Base-by-base conservation (phyloP, 2,329 filamentous ascomycete genomes). In the Botrytis aclada region DNA sequence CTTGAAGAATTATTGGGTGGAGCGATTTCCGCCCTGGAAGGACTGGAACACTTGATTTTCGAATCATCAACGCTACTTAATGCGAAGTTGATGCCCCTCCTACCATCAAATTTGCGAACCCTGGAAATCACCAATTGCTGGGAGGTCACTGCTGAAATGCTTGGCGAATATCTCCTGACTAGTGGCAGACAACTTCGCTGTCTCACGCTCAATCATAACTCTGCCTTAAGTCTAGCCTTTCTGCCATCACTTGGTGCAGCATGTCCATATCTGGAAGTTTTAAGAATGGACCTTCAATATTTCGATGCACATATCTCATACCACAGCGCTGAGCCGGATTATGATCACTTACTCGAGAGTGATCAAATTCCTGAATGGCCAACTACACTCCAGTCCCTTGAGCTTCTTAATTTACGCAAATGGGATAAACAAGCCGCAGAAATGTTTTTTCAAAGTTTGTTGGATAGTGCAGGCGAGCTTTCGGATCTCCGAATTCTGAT, bases 71-170 rank as follows among this genome's bases (percentile, higher is more conserved):
- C 90, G 4, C 85, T 93, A 47, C 86, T 94, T 73, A 92, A 92
- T 78, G 87, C 89, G 12, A 84, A 85, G 14, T 85, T 97, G 29
- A 83, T 97, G n/a, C 85, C 88, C 1, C 84, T 88, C 6, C 83
- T 98, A 10, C 93, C 95, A 0, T 85, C 83, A 18, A 86, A 84
- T 5, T 84, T 98, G 32, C 83, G 86, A 63, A 88, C 88, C 63
- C 85, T 98, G 5, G 91, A 91, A 75, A 84, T 98, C 25, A 88
- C 90, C 76, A 95, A 96, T 77, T 98, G 94, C 79, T 90, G 91
- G 82, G 89, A 92, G 74, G 82, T 97, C 16, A 89, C 86, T 7
- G 91, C 93, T 0, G 86, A 89, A 6, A 86, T 90, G 73, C 83
- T 98, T 34, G 83, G 85, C 39, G 80, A 82, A 0, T 97, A 92